A percentile compares a stretch with the other conserved stretches of the same genome.
phyloP scores from a whole-genome alignment of 1,284 basidiomycete species.

The Cronartium quercuum region DNA sequence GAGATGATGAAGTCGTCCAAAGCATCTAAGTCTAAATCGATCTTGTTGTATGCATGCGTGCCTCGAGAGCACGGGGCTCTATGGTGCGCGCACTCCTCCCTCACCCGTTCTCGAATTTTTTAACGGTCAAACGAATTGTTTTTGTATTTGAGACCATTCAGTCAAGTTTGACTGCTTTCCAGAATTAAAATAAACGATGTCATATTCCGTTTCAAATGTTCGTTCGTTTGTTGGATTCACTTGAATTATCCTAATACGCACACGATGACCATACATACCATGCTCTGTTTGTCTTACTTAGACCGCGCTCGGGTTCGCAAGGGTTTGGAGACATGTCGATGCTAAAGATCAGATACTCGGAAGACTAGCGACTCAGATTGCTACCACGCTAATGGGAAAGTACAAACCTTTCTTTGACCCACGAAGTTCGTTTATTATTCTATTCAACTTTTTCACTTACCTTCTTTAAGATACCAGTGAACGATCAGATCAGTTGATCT shows the following conservation, averaged over 20 bases:
- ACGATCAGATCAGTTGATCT: background rate
- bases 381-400: constrained; percentile 94
- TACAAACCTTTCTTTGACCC: constrained; percentile 97
- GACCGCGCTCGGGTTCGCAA: constrained; percentile 86
- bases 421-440: constrained; percentile 53
- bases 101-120: too few relatives aligned
- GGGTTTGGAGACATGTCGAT: constrained; percentile 93
- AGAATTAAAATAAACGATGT: background rate
- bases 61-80: too few relatives aligned
- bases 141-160: too few relatives aligned
- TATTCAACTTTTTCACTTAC: background rate
- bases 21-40: too few relatives aligned
- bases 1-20: too few relatives aligned
- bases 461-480: background rate
- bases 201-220: background rate
- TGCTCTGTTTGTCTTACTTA: constrained; percentile 48
- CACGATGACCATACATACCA: background rate
- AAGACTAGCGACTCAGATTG: constrained; percentile 87
- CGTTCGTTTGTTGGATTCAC: background rate
- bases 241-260: background rate
- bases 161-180: background rate
- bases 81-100: too few relatives aligned
- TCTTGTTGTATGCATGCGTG: too few relatives aligned
- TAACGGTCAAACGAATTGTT: too few relatives aligned
- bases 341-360: constrained; percentile 83